Evolutionary conservation across 1,284 basidiomycete species (phyloP).

Genomic region (Blastosporella zonata): DNA sequence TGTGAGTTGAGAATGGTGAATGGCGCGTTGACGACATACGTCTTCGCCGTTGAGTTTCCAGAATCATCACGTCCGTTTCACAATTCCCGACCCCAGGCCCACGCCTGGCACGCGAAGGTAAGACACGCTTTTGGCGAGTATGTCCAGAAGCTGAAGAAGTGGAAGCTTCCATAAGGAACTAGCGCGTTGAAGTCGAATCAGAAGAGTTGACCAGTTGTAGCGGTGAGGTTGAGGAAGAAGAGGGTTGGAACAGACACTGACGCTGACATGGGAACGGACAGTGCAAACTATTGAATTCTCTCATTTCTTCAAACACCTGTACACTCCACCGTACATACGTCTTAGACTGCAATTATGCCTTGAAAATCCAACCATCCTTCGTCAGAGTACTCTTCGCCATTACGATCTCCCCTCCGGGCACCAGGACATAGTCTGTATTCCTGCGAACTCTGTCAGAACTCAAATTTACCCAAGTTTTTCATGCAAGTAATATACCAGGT

Average conservation of each 20-base stretch:
- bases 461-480: not conserved
- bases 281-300: too few relatives aligned
- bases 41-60: slow-evolving; percentile 77
- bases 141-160: slow-evolving; percentile 29
- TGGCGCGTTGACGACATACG: slow-evolving; percentile 48
- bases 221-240: slow-evolving; percentile 5
- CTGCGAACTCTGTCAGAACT: slow-evolving; percentile 28
- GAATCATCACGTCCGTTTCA: slow-evolving; percentile 79
- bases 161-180: slow-evolving; percentile 29
- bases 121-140: slow-evolving; percentile 65
- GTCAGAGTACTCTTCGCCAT: slow-evolving; percentile 41
- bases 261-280: not conserved
- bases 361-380: slow-evolving; percentile 49
- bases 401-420: slow-evolving; percentile 41
- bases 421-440: slow-evolving; percentile 63
- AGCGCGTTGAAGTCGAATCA: slow-evolving; percentile 4
- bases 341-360: not conserved
- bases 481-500: slow-evolving; percentile 50
- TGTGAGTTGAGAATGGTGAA: not conserved
- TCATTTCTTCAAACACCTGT: too few relatives aligned
- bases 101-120: slow-evolving; percentile 75
- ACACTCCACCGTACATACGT: not conserved
- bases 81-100: slow-evolving; percentile 73
- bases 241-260: not conserved
- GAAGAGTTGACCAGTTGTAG: not conserved